phyloP scores from a whole-genome alignment of 306 rosid species.

The Nissolia schottii region DNA sequence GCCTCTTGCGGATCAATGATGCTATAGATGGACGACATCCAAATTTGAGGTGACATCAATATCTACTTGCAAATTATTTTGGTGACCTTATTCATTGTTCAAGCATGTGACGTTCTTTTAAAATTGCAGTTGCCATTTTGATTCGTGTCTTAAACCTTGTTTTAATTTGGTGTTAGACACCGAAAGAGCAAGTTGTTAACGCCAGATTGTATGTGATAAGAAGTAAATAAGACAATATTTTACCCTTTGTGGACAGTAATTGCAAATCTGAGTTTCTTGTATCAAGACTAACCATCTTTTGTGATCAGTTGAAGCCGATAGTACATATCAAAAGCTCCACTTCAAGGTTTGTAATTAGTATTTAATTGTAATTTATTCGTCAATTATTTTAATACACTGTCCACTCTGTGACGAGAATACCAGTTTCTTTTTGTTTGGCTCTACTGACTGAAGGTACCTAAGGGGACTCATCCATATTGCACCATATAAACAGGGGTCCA shows the following conservation, averaged over 20 bases:
- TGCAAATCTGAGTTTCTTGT: constrained; percentile 12
- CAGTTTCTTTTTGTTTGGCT: background rate
- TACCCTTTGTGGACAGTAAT: background rate
- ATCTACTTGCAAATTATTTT: background rate
- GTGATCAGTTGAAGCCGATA: background rate
- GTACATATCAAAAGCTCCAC: background rate
- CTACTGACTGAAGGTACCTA: background rate
- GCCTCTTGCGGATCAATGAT: constrained; percentile 26
- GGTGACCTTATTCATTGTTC: background rate
- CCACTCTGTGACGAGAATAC: background rate
- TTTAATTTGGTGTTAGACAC: background rate
- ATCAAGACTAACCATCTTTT: background rate
- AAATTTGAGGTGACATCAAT: constrained; percentile 28
- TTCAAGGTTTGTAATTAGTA: background rate
- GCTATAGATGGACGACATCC: constrained; percentile 9
- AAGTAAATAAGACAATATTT: background rate
- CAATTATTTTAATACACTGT: background rate
- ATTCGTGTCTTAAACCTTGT: constrained; percentile 12
- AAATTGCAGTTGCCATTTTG: constrained; percentile 7
- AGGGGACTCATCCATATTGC: background rate
- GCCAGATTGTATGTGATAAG: background rate
- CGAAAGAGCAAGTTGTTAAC: background rate
- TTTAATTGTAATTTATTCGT: background rate
- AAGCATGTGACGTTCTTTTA: background rate
- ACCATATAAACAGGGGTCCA: background rate